Percentiles rank a stretch among this genome's conserved stretches.
phyloP scores from a whole-genome alignment of 768 basidiomycete genomes.

The Hebeloma cylindrosporum region DNA sequence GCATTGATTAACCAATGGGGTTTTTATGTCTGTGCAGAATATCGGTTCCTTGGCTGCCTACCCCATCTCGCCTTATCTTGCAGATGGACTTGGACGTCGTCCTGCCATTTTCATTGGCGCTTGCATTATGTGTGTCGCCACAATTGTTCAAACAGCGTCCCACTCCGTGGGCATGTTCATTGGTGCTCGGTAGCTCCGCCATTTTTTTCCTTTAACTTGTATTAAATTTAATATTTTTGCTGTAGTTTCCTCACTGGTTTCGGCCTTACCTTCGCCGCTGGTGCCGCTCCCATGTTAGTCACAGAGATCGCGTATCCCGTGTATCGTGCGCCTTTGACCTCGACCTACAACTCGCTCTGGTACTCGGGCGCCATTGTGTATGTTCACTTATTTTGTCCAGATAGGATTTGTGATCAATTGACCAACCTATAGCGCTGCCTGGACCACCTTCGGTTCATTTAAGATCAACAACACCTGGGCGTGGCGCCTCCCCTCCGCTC shows the following conservation, averaged over 20 bases:
- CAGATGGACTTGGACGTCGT: constrained; percentile 72
- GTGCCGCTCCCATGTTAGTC: constrained; percentile 80
- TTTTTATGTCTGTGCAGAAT: constrained; percentile 41
- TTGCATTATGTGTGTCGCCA: constrained; percentile 66
- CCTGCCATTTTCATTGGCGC: constrained; percentile 67
- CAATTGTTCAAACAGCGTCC: constrained; percentile 69
- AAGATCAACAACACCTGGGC: constrained; percentile 67
- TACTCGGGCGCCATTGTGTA: constrained; percentile 80
- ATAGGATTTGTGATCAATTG: background rate
- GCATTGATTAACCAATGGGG: background rate
- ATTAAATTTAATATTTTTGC: constrained; percentile 1
- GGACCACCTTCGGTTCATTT: constrained; percentile 83
- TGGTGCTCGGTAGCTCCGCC: constrained; percentile 59
- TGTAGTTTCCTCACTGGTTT: constrained; percentile 70
- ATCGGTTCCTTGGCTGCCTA: constrained; percentile 68
- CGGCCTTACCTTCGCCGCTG: constrained; percentile 71
- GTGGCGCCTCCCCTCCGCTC: constrained; percentile 79
- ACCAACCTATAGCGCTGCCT: constrained; percentile 72
- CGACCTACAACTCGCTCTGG: constrained; percentile 84
- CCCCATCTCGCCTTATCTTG: constrained; percentile 69
- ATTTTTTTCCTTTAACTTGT: background rate
- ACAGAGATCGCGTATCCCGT: constrained; percentile 85
- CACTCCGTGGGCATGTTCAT: constrained; percentile 78
- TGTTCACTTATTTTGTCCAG: constrained; percentile 24
- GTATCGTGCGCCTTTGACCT: constrained; percentile 78